These are phyloP conservation scores for Bjerkandera adusta DNA, from an alignment of 1,284 basidiomycete genomes.

Conservation along the genomic window DNA sequence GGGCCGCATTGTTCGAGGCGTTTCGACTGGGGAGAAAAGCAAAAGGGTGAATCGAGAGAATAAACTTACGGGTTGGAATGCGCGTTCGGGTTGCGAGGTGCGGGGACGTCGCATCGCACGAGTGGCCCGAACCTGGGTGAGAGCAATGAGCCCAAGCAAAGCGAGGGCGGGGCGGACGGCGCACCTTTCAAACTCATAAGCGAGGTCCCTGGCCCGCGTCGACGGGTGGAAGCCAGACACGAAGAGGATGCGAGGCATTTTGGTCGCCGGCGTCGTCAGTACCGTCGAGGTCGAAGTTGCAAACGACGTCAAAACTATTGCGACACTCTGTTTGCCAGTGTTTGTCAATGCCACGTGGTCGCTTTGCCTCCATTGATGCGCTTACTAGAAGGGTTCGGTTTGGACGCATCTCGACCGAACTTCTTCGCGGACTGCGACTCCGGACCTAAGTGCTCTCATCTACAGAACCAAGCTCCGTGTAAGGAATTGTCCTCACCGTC, in stretches of 20 bases:
- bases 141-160: constrained; percentile 1
- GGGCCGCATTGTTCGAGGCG: constrained; percentile 23
- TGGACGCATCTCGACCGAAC: too few species aligned
- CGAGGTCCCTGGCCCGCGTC: constrained; percentile 80
- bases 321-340: too few species aligned
- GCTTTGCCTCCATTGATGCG: too few species aligned
- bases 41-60: constrained; percentile 21
- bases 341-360: too few species aligned
- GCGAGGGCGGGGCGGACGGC: constrained; percentile 19
- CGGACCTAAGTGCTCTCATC: too few species aligned
- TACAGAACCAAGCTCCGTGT: too few species aligned
- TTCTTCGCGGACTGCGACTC: too few species aligned
- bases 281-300: constrained; percentile 4
- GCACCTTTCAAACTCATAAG: constrained; percentile 85
- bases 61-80: constrained; percentile 75
- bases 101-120: constrained; percentile 86
- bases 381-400: too few species aligned
- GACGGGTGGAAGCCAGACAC: constrained; percentile 81
- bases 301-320: too few species aligned
- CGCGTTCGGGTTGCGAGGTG: constrained; percentile 72
- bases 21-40: constrained; percentile 30
- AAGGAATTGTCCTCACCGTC: too few species aligned
- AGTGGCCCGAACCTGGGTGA: constrained; percentile 64
- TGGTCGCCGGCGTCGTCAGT: constrained; percentile 22
- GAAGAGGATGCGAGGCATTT: constrained; percentile 76